Percentiles rank a stretch among this genome's conserved stretches.
Evolutionary conservation across 805 yeast species (phyloP).

Genomic region (Grigorovia jiainica): DNA sequence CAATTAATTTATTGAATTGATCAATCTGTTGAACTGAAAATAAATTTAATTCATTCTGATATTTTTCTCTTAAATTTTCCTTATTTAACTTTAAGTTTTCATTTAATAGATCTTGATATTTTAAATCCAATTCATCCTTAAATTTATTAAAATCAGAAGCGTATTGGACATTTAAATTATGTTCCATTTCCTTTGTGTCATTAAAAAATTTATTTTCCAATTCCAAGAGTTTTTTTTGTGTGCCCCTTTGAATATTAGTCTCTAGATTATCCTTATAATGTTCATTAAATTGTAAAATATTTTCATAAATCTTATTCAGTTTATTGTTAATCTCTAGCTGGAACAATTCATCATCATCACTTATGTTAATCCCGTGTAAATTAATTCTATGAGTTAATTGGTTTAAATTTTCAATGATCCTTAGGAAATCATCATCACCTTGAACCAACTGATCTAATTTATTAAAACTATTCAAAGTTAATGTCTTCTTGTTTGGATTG

Average conservation of each 20-base stretch:
- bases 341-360: slow-evolving; percentile 14
- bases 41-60: slow-evolving; percentile 61
- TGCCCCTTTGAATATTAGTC: slow-evolving; percentile 8
- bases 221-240: slow-evolving; percentile 11
- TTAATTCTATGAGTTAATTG: slow-evolving; percentile 30
- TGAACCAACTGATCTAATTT: neutral
- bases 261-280: slow-evolving; percentile 10
- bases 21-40: slow-evolving; percentile 61
- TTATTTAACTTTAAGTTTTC: slow-evolving; percentile 62
- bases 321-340: slow-evolving; percentile 21
- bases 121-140: slow-evolving; percentile 48
- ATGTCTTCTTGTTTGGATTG: neutral
- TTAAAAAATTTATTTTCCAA: slow-evolving; percentile 18
- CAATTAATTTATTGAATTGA: slow-evolving; percentile 50
- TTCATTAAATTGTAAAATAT: slow-evolving; percentile 11
- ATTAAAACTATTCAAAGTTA: neutral
- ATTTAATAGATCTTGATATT: slow-evolving; percentile 47
- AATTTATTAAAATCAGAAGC: slow-evolving; percentile 48
- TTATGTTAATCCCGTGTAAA: neutral
- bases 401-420: slow-evolving; percentile 27
- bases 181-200: slow-evolving; percentile 37
- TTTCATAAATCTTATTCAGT: slow-evolving; percentile 9
- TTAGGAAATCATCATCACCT: neutral
- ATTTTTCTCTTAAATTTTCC: slow-evolving; percentile 56
- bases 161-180: slow-evolving; percentile 35